Percentiles rank a stretch among this genome's conserved stretches.
Evolutionary conservation across 305 asterid species (phyloP).

Genomic region (Fraxinus xanthoxyloides): DNA sequence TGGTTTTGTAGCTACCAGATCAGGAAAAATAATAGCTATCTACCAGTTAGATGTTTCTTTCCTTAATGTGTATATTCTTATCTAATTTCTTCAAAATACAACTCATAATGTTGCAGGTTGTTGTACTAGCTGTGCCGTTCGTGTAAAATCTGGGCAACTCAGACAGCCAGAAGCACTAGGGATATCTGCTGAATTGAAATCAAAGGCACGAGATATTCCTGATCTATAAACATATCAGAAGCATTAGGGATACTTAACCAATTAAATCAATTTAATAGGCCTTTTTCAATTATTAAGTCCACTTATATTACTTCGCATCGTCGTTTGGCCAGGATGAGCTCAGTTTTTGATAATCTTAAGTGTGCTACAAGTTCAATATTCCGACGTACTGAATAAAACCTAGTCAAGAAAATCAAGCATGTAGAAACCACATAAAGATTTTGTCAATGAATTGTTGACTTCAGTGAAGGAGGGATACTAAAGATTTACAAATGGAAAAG

Average conservation of each 20-base stretch:
- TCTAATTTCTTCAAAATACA: background rate
- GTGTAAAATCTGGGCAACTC: constrained; percentile 84
- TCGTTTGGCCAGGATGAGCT: background rate
- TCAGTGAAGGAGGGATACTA: background rate
- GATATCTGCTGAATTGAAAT: constrained; percentile 81
- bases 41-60: background rate
- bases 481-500: background rate
- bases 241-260: background rate
- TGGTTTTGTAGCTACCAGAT: background rate
- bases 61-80: background rate
- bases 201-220: constrained; percentile 46
- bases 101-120: constrained; percentile 57
- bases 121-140: constrained; percentile 96
- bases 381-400: background rate
- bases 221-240: background rate
- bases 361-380: background rate
- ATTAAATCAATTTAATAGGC: background rate
- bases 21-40: background rate
- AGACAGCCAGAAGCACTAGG: constrained; percentile 97
- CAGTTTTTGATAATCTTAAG: background rate
- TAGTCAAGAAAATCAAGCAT: background rate
- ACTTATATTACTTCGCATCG: background rate
- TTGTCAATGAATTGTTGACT: background rate
- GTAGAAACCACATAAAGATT: background rate
- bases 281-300: background rate